Evolutionary conservation across 495 filamentous ascomycete species (phyloP), one percentile per base, ranked within the genome.

Genomic region (Glarea lozoyensis): DNA sequence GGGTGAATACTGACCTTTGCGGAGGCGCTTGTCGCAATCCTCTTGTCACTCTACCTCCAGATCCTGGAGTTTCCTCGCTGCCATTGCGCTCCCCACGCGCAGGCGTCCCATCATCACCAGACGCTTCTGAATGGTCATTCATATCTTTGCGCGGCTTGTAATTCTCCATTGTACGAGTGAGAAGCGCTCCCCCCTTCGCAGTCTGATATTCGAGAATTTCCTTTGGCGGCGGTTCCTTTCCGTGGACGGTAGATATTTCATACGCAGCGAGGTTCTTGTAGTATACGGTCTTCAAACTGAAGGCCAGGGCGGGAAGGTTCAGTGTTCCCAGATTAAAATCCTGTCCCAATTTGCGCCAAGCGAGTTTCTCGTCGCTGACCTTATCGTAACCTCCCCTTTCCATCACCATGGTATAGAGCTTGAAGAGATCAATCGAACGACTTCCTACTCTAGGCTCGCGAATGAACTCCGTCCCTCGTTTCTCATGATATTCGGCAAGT

Each of bases 211-310:
- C 86, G 11, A 92, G 68, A 37, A 88, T 88, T 58, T 88, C 82
- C 48, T 79, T 83, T 13, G 85, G 85, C 10, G 86, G 86, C 10
- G 86, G 86, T 41, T 85, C 81, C 55, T 78, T 78, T 12, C 75
- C 70, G 59, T 84, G 78, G 22, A 82, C 54, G n/a, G 68, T 75
- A 25, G 73, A 67, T 37, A 92, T 86, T 61, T 89, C 86, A 61
- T 84, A 92, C 2, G 86, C 85, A 11, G 81, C 81, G 23, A 92
- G 73, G 49, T 88, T 80, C 51, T 82, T 83, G 67, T 89, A 90
- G 62, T 88, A 92, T 35, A 79, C 73, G 18, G 80, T 82, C 63
- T 92, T 92, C 36, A 90, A 59, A 17, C 75, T 69, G 59, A 88
- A 90, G 2, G 82, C 84, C 42, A 81, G 71, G 1, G 84, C 80